Evolutionary conservation across 768 basidiomycete genomes (phyloP), one percentile per base, ranked within the genome.

Genomic region (Hemileccinum rubropunctum): DNA sequence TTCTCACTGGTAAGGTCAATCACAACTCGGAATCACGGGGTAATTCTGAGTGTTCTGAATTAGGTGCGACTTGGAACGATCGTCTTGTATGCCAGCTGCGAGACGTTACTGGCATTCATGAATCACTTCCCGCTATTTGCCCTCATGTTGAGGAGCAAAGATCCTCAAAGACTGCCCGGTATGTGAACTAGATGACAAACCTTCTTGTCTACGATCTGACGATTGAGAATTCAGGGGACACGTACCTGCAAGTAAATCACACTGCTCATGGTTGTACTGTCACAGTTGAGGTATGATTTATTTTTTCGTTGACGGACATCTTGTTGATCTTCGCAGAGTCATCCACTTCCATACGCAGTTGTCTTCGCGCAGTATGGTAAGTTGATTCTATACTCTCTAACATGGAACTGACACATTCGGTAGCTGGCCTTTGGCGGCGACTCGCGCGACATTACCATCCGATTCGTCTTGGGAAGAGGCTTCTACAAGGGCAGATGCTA

Each of bases 51-150:
- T 18, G 13, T 17, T 33, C 28, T 38, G 43, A 14, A 43, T 11
- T 38, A 88, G 84, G 70, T 79, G 32, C 78, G 79, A 2, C 60
- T 86, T 0, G 72, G 64, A 3, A 74, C 82, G 6, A 76, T 92
- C 11, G 55, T 79, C 1, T 51, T 83, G 2, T 82, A 91, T 56
- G 85, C 83, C 0, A 63, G 64, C 8, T 67, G 93, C 27, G 83
- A 88, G 56, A 81, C 80, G 0, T 67, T 77, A 2, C 71, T 94
- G 20, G 84, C 83, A 0, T 84, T 93, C 55, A 80, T 98, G 76
- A 95, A 97, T 54, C 86, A 92, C 56, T 97, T 97, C 55, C 94
- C 95, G 1, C 72, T 98, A 3, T 98, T 98, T 65, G 87, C 86
- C 0, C 65, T 98, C 26, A 83, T 95, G 78, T 65, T 98, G 27